Base-by-base conservation (phyloP, 495 filamentous ascomycete species). In the Aspergillus sclerotioniger region DNA sequence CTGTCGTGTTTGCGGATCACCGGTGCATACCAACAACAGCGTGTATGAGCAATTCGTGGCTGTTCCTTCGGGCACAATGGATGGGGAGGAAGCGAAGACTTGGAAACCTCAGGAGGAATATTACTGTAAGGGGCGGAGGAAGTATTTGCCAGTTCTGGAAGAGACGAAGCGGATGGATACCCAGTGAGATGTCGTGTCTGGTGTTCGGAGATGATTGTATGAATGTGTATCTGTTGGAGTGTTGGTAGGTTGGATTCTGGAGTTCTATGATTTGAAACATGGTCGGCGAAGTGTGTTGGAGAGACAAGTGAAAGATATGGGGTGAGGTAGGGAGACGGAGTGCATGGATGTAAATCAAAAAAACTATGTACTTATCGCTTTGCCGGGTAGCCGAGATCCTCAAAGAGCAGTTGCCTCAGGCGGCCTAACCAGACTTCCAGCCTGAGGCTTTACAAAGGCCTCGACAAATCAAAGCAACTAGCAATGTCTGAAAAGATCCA, bases 311-410 rank as follows among this genome's bases (percentile, higher is more conserved):
- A 49, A 39, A 32, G 45, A 19, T 69, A 76, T 58, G 62, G 54
- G 43, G 59, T 25, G 57, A 59, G 1, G 66, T 79, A 13, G 79
- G 78, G 53, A 52, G 66, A 21, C 65, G 61, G 12, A 67, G 71
- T 64, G 78, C 77, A 3, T 80, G 76, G 71, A 62, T 75, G 51
- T 25, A 25, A 25, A 25, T 25, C 25, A 25, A 25, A 25, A 25
- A 25, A 25, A 25, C 25, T 25, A 25, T 25, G 25, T 25, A n/a
- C n/a, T n/a, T n/a, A n/a, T n/a, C n/a, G n/a, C n/a, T n/a, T n/a
- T n/a, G n/a, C n/a, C n/a, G n/a, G n/a, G n/a, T n/a, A n/a, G n/a
- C 25, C 25, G 25, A 25, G 2, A 25, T 25, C 25, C 25, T 5
- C 25, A 5, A 25, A 25, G 25, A 3, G 25, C 2, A 25, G 25